phyloP scores from a whole-genome alignment of 2,329 filamentous ascomycete genomes.

The Trichophyton schoenleinii region DNA sequence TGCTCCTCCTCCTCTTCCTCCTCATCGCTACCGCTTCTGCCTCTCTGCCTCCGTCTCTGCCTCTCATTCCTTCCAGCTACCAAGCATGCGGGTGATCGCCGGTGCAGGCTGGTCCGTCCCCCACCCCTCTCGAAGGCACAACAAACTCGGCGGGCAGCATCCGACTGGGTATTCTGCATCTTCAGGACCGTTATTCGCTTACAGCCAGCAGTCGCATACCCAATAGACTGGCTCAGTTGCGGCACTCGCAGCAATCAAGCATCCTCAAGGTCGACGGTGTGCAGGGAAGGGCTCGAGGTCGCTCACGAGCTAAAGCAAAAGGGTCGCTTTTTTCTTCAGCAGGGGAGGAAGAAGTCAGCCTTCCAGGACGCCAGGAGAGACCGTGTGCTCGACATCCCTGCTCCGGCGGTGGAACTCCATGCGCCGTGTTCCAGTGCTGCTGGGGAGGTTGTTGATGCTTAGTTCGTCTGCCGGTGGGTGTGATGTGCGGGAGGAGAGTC shows the following conservation, averaged over 20 bases:
- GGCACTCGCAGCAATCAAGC: not conserved
- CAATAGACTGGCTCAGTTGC: not conserved
- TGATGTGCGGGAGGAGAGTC: not conserved
- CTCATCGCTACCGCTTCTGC: too few species aligned
- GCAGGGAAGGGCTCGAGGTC: not conserved
- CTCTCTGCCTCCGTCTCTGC: not conserved
- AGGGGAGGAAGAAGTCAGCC: not conserved
- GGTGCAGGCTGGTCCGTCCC: not conserved
- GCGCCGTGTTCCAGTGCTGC: not conserved
- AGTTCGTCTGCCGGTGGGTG: not conserved
- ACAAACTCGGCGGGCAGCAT: not conserved
- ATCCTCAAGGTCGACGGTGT: not conserved
- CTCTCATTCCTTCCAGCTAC: not conserved
- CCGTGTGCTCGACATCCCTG: not conserved
- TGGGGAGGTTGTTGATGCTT: not conserved
- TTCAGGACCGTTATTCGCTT: not conserved
- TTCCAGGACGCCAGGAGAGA: not conserved
- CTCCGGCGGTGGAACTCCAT: not conserved
- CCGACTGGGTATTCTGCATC: not conserved
- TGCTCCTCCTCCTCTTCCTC: not conserved
- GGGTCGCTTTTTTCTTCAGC: not conserved
- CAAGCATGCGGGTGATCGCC: not conserved
- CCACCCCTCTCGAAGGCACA: not conserved
- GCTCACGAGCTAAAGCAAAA: not conserved
- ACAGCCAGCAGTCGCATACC: not conserved